Base-by-base conservation (phyloP, 2,329 filamentous ascomycete species). In the Fusarium lateritium region DNA sequence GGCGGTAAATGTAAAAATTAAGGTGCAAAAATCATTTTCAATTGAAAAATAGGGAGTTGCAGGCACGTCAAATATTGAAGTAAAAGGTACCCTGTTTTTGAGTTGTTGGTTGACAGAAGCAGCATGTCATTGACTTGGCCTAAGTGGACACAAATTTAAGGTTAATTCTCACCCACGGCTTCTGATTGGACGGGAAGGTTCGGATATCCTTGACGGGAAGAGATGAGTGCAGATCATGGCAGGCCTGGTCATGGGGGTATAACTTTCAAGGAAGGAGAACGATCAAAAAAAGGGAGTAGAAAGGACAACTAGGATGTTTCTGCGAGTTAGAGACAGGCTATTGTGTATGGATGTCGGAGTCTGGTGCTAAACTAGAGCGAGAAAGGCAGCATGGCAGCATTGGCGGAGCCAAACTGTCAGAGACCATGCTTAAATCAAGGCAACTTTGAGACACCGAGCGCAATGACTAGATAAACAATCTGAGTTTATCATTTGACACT, bases 121-220 rank as follows among this genome's bases (percentile, higher is more conserved):
- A 26, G 22, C 31, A 22, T 6, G 39, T 58, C 52, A 45, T 50
- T 52, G 62, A 56, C 53, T 52, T 62, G 42, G 44, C 13, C 24
- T 19, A 19, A 56, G 53, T 42, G 53, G 58, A 36, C 22, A 51
- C 13, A 39, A 52, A 70, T 53, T 69, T 70, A 70, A 70, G 67
- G 67, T 70, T 70, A 70, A 38, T 64, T 46, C 28, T 53, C 62
- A 64, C 46, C 21, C 14, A n/a, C 19, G n/a, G 36, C 13, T 14
- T 17, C 21, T 69, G 13, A 69, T 65, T 69, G 66, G 66, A 36
- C 14, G 15, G 42, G 34, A 24, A 42, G 24, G 21, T 11, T 46
- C 65, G 34, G 51, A 51, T 38, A 11, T 46, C 21, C 53, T 39
- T 19, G 47, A 33, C 24, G 36, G 39, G 45, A 53, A 50, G 46